Evolutionary conservation across 495 filamentous ascomycete species (phyloP).

Genomic region (Tetracladium setigerum): DNA sequence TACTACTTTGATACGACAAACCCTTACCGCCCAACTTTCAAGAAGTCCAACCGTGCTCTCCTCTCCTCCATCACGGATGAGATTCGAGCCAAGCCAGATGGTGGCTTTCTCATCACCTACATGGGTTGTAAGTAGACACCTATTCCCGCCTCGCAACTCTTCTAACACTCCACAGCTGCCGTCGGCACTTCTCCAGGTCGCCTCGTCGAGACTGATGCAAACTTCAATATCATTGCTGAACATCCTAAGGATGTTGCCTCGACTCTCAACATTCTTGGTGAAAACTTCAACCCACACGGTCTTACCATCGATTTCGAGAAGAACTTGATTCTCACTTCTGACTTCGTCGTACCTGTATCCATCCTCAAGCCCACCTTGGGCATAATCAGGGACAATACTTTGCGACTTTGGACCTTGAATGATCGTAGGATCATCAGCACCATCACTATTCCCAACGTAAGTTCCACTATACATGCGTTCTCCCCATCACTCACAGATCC

Average conservation of each 20-base stretch:
- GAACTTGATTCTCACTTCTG: conserved; percentile 50
- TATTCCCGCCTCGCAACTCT: neutral
- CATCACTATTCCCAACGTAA: conserved; percentile 52
- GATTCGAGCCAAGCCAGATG: conserved; percentile 57
- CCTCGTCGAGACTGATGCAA: conserved; percentile 50
- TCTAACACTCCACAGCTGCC: conserved; percentile 27
- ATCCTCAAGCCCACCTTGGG: conserved; percentile 52
- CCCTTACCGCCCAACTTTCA: conserved; percentile 50
- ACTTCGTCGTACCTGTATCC: conserved; percentile 52
- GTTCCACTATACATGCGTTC: conserved; percentile 15
- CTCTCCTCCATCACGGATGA: conserved; percentile 54
- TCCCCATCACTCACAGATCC: neutral
- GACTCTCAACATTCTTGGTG: conserved; percentile 44
- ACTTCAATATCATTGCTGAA: conserved; percentile 55
- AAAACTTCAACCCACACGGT: conserved; percentile 55
- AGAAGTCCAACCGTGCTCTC: conserved; percentile 49
- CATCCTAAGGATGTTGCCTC: conserved; percentile 47
- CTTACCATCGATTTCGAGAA: conserved; percentile 50
- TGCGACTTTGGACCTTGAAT: conserved; percentile 51
- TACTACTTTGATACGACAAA: conserved; percentile 55
- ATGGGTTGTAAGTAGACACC: conserved; percentile 28
- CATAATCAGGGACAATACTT: conserved; percentile 44
- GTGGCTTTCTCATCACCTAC: conserved; percentile 56
- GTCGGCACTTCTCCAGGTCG: conserved; percentile 50
- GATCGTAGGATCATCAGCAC: conserved; percentile 47